Evolutionary conservation across 768 basidiomycete species (phyloP).

Genomic region (Boletus reticulatus): DNA sequence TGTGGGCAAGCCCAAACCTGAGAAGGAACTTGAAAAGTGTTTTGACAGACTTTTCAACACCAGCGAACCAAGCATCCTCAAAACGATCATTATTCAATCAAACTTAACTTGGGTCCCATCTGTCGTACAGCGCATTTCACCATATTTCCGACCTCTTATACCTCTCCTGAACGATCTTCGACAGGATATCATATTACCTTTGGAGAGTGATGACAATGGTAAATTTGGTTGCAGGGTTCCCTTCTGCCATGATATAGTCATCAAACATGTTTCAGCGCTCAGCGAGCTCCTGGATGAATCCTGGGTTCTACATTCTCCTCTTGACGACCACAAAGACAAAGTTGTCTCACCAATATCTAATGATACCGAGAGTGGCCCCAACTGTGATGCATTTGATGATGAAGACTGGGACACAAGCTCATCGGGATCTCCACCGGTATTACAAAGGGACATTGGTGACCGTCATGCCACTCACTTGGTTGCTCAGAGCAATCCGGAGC

Average conservation of each 20-base stretch:
- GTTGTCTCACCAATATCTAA: background rate
- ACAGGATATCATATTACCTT: background rate
- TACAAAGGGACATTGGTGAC: no score
- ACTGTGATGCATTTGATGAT: no score
- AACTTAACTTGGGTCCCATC: background rate
- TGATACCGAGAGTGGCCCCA: no score
- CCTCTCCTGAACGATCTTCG: background rate
- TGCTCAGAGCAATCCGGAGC: no score
- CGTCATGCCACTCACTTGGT: no score
- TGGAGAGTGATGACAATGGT: background rate
- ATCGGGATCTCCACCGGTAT: no score
- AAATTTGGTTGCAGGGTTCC: no score
- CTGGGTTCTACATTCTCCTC: background rate
- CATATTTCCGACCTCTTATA: background rate
- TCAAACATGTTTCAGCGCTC: background rate
- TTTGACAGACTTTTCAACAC: conserved; percentile 1
- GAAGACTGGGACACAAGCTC: no score
- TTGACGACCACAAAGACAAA: background rate
- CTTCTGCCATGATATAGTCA: background rate
- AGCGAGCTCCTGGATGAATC: background rate
- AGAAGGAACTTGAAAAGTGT: background rate
- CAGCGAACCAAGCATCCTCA: background rate
- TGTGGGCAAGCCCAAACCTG: background rate
- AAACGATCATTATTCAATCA: background rate
- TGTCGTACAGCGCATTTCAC: background rate